Evolutionary conservation across 1,139 yeast genomes (phyloP), one percentile per base, ranked within the genome.

Genomic region (Candida smagusa): DNA sequence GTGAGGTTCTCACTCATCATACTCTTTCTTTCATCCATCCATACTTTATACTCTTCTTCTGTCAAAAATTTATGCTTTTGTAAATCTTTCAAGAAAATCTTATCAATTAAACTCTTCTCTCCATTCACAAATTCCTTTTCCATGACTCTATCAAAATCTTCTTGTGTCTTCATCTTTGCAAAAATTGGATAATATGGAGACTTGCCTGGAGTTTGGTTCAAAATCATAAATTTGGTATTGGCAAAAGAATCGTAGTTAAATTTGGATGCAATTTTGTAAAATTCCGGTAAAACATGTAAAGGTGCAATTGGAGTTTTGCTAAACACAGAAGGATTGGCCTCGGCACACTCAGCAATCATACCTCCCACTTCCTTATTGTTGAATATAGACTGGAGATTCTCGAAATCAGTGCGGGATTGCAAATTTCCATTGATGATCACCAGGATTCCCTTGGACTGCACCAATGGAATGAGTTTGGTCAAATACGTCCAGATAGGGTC

Each of bases 261-360:
- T 40, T 68, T 52, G 22, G 61, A 53, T 9, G 90, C 83, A 19
- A 77, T 54, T n/a, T 64, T 58, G 26, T 81, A 54, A 46, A 77
- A 85, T 46, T 86, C 84, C 31, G 65, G 67, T 9, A 77, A 72
- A 4, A 78, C 65, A 21, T 64, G 56, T 25, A 63, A 67, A 84
- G 92, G 85, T 0, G 77, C 68, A 33, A 71, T 53, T 2, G 85
- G 79, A 2, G 33, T 27, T 11, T 29, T 35, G 11, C 61, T 56
- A 56, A 92, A 92, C 34, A 88, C 83, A 1, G 95, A 74, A 6
- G 96, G 92, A 54, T 92, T 90, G 7, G 75, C 56, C 59, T 92
- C 97, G 0, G 97, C 97, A 24, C 81, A 79, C 35, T 89, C 85
- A 1, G 97, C 98, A 48, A 90, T 81, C 98, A 92, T 92, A 6